These are phyloP conservation scores for Orbilia oligospora DNA, from an alignment of 2,329 filamentous ascomycete genomes.

Conservation along the genomic window DNA sequence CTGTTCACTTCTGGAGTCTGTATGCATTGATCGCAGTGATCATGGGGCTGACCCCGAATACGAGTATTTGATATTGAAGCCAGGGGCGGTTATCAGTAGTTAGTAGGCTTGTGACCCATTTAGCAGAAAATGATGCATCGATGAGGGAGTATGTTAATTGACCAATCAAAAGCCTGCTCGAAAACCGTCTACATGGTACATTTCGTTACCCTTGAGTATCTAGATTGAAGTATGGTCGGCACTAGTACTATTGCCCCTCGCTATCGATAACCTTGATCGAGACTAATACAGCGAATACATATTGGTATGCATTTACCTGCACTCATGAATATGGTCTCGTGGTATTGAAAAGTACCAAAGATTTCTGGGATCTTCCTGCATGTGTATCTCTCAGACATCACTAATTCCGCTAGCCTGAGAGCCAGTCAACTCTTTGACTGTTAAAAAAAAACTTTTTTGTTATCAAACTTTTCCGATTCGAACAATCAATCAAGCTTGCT, in stretches of 20 bases:
- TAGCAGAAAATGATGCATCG: not conserved
- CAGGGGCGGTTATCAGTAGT: not conserved
- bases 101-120: not conserved
- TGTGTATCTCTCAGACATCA: not conserved
- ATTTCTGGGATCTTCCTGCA: conserved; percentile 12
- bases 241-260: not conserved
- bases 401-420: conserved; percentile 2
- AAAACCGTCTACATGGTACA: not conserved
- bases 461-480: conserved; percentile 22
- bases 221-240: not conserved
- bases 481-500: conserved; percentile 19
- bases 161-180: conserved; percentile 11
- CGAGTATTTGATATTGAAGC: not conserved
- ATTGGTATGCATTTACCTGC: not conserved
- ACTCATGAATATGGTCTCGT: conserved; percentile 19
- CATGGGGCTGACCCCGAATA: not conserved
- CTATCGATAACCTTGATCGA: conserved; percentile 15
- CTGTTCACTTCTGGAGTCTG: not conserved
- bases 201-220: not conserved
- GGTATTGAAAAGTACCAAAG: conserved; percentile 19
- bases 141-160: not conserved
- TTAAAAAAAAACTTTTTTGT: not conserved
- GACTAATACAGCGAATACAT: not conserved
- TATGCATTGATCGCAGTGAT: conserved; percentile 1
- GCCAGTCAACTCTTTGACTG: not conserved